Base-by-base conservation (phyloP, 2,329 filamentous ascomycete species). In the Fusarium siculi region DNA sequence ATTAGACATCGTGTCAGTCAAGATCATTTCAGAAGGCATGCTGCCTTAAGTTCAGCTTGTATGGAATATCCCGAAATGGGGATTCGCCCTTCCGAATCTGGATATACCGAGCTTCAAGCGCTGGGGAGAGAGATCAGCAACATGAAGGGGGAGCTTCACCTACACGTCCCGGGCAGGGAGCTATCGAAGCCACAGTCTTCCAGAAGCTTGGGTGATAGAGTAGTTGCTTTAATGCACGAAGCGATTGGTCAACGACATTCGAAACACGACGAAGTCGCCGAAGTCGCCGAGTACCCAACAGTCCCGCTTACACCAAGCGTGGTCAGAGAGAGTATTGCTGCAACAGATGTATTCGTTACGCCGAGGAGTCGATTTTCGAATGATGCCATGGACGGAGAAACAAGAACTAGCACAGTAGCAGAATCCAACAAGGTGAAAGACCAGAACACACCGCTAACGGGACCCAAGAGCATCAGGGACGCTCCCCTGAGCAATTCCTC, bases 61-160 rank as follows among this genome's bases (percentile, higher is more conserved):
- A 54, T 77, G 30, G 76, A 78, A 42, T 76, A 75, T 49, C 74
- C 76, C n/a, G 72, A 78, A 43, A 74, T 78, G 47, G 70, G 72
- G 25, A 76, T 76, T 25, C 63, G 70, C 10, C 74, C 74, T 39
- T 74, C 72, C 9, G 68, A 66, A 28, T 74, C 72, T 23, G 75
- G 76, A 12, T 73, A 73, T 23, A 46, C 68, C 32, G 76, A 78
- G 36, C 65, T 77, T 16, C 61, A 74, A 28, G 74, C 61, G 5
- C 50, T 78, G 12, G 70, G 68, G 21, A 70, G 49, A 42, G 73
- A 78, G 37, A 76, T 78, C 16, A 52, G 43, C 18, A 66, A 66
- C 28, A 59, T 77, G n/a, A 77, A 70, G 46, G 69, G 63, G 4
- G 60, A 49, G 12, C n/a, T 36, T 18, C 46, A 40, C 11, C 12